A percentile compares a stretch with the other conserved stretches of the same genome.
Evolutionary conservation across 805 yeast species (phyloP).

Genomic region (Metschnikowia reukaufii): DNA sequence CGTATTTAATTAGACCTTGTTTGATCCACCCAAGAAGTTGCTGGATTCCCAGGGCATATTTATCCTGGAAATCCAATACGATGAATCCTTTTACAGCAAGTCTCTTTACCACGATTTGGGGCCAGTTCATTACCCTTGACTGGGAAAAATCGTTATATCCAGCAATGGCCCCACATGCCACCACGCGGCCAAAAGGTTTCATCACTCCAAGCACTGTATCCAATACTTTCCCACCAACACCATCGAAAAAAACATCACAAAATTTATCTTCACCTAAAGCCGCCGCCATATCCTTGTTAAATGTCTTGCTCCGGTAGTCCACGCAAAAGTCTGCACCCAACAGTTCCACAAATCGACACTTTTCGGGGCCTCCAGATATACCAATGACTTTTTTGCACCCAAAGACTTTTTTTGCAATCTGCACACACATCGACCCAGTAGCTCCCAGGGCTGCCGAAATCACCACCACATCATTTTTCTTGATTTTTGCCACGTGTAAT

Average conservation of each 20-base stretch:
- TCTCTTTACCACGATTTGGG: constrained; percentile 47
- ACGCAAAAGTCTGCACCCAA: constrained; percentile 54
- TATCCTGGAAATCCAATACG: constrained; percentile 23
- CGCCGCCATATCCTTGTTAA: constrained; percentile 25
- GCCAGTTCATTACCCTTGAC: constrained; percentile 40
- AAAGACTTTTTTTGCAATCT: constrained; percentile 52
- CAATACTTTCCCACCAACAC: constrained; percentile 28
- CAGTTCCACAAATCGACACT: constrained; percentile 52
- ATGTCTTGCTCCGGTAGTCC: constrained; percentile 49
- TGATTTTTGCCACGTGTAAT: no score
- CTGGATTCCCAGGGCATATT: no score
- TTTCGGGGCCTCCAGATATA: constrained; percentile 59
- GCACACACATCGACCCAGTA: constrained; percentile 61
- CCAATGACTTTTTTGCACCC: constrained; percentile 60
- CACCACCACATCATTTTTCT: no score
- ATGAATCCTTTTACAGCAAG: constrained; percentile 21
- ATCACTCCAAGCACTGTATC: constrained; percentile 19
- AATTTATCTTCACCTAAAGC: constrained; percentile 15
- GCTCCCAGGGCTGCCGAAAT: constrained; percentile 76
- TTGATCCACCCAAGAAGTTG: no score
- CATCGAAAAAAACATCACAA: constrained; percentile 27
- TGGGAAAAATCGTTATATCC: constrained; percentile 50
- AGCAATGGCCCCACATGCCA: constrained; percentile 64
- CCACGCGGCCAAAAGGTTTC: constrained; percentile 37
- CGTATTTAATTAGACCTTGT: no score